phyloP scores from a whole-genome alignment of 2,329 filamentous ascomycete genomes.

The Alternaria tenuissima region DNA sequence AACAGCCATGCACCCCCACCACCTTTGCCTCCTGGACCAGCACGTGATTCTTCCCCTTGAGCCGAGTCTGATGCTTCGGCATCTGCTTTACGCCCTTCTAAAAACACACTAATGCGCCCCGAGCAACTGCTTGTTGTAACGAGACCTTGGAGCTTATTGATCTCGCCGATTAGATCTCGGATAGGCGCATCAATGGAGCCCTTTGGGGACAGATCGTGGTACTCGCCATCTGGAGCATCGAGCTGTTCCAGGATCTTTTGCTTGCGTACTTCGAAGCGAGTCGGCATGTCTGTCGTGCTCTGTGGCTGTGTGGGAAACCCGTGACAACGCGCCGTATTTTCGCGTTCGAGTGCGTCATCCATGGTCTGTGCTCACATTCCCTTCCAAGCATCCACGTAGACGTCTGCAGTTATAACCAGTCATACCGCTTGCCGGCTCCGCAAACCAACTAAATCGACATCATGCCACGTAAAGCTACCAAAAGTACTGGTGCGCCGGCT shows the following conservation, averaged over 20 bases:
- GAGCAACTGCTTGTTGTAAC: constrained; percentile 95
- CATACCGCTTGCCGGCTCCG: neutral
- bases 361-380: constrained; percentile 23
- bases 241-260: constrained; percentile 75
- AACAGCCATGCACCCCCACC: constrained; percentile 81
- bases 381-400: constrained; percentile 17
- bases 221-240: constrained; percentile 71
- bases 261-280: constrained; percentile 66
- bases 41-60: constrained; percentile 50
- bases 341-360: constrained; percentile 34
- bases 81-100: constrained; percentile 73
- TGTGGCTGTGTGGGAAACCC: constrained; percentile 14
- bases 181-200: constrained; percentile 85
- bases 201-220: constrained; percentile 87
- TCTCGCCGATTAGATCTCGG: constrained; percentile 75
- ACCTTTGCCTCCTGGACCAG: constrained; percentile 82
- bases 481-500: constrained; percentile 24
- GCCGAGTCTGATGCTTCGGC: constrained; percentile 3
- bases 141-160: constrained; percentile 77
- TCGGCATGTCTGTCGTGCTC: constrained; percentile 32
- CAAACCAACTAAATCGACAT: neutral
- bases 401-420: constrained; percentile 8
- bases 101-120: constrained; percentile 84
- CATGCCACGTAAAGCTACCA: constrained; percentile 45
- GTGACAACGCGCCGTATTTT: constrained; percentile 35